Conservation (phyloP, 306 rosid genomes). For the Prunus fruticosa region DNA sequence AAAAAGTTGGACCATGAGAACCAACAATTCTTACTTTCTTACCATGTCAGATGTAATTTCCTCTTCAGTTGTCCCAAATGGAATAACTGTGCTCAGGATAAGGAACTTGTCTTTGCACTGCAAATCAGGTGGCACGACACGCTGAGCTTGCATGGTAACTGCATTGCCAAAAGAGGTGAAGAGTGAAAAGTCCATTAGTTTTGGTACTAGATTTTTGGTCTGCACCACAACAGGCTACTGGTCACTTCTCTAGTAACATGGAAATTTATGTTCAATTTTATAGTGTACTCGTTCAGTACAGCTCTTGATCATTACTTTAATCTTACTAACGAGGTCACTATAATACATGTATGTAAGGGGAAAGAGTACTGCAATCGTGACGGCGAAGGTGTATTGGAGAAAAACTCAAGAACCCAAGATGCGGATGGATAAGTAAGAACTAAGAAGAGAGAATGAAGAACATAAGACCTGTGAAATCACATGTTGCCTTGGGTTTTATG, state of each 20-base stretch:
- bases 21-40: slow-evolving; percentile 30
- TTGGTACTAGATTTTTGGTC: background rate
- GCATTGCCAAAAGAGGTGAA: slow-evolving; percentile 33
- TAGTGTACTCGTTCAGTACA: background rate
- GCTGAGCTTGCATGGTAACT: slow-evolving; percentile 98
- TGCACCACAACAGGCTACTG: background rate
- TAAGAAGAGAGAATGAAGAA: slow-evolving; percentile 2
- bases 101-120: slow-evolving; percentile 94
- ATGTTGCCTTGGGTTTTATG: slow-evolving; percentile 57
- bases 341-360: background rate
- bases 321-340: background rate
- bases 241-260: background rate
- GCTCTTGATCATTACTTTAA: background rate
- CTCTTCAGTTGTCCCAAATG: slow-evolving; percentile 63
- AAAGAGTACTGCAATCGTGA: background rate
- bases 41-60: slow-evolving; percentile 72
- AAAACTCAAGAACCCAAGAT: background rate
- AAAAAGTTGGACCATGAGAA: slow-evolving; percentile 14
- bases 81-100: slow-evolving; percentile 63
- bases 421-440: background rate
- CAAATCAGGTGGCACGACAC: slow-evolving; percentile 61
- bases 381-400: background rate
- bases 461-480: slow-evolving; percentile 76
- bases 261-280: background rate
- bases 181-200: slow-evolving; percentile 6